Percentiles rank a stretch among this genome's conserved stretches.
Evolutionary conservation across 257 asterid species (phyloP).

Genomic region (Solanum lignicaule): DNA sequence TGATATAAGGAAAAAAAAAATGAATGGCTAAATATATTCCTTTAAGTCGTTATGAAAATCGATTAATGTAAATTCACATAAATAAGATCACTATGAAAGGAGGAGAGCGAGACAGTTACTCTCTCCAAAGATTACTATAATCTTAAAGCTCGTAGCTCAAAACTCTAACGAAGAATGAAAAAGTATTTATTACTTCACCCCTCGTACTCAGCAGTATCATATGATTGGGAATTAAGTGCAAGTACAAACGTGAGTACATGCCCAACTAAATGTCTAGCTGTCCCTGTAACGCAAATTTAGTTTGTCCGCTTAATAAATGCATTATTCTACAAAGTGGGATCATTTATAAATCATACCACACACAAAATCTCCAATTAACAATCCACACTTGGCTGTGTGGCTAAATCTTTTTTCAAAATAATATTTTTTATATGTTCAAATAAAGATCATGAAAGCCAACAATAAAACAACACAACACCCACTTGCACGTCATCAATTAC

Average conservation of each 20-base stretch:
- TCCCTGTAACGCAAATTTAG: neutral
- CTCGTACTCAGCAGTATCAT: neutral
- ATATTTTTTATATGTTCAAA: neutral
- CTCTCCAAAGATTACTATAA: neutral
- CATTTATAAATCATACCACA: neutral
- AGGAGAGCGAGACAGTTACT: neutral
- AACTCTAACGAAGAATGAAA: neutral
- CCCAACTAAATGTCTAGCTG: neutral
- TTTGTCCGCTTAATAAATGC: neutral
- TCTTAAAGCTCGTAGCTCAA: neutral
- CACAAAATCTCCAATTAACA: neutral
- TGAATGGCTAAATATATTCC: neutral
- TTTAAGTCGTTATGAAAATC: neutral
- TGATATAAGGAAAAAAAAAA: neutral
- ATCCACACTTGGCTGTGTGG: neutral
- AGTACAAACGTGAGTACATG: neutral
- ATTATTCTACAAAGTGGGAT: neutral
- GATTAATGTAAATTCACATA: neutral
- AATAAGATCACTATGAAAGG: too few relatives aligned
- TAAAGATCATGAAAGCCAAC: neutral
- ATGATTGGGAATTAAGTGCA: neutral
- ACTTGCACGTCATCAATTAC: neutral
- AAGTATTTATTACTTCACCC: neutral
- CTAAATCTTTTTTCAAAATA: neutral
- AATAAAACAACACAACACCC: neutral